A percentile compares a stretch with the other conserved stretches of the same genome.
Evolutionary conservation across 805 yeast species (phyloP).

Genomic region (Monosporozyma siamensis): DNA sequence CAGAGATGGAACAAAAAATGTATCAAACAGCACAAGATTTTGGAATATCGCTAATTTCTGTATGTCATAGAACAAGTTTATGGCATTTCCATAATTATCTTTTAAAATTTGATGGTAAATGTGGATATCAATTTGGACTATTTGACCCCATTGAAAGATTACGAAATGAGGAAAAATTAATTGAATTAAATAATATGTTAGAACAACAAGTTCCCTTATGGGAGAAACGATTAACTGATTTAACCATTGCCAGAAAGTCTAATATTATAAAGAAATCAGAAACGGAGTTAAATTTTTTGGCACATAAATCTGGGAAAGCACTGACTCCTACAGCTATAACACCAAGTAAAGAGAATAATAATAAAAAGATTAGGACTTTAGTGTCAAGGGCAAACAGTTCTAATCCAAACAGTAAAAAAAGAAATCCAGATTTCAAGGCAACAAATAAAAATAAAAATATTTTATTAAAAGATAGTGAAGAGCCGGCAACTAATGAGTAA

Average conservation of each 20-base stretch:
- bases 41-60: constrained; percentile 77
- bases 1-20: constrained; percentile 84
- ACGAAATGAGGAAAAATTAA: constrained; percentile 67
- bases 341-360: not conserved
- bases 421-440: not conserved
- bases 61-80: constrained; percentile 83
- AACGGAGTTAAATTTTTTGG: constrained; percentile 18
- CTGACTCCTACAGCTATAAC: not conserved
- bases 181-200: constrained; percentile 56
- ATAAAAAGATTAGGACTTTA: not conserved
- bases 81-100: constrained; percentile 87
- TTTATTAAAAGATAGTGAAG: not conserved
- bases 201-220: constrained; percentile 58
- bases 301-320: not conserved
- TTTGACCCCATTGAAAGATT: constrained; percentile 69
- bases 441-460: not conserved
- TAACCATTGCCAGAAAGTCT: constrained; percentile 43
- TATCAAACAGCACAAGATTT: constrained; percentile 70
- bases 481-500: too few relatives aligned
- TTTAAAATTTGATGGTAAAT: constrained; percentile 79
- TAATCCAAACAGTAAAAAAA: not conserved
- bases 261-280: constrained; percentile 26
- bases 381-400: not conserved
- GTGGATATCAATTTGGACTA: constrained; percentile 50
- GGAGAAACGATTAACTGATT: constrained; percentile 55